phyloP scores from a whole-genome alignment of 768 basidiomycete genomes.

The Porphyrellus cyaneotinctus region DNA sequence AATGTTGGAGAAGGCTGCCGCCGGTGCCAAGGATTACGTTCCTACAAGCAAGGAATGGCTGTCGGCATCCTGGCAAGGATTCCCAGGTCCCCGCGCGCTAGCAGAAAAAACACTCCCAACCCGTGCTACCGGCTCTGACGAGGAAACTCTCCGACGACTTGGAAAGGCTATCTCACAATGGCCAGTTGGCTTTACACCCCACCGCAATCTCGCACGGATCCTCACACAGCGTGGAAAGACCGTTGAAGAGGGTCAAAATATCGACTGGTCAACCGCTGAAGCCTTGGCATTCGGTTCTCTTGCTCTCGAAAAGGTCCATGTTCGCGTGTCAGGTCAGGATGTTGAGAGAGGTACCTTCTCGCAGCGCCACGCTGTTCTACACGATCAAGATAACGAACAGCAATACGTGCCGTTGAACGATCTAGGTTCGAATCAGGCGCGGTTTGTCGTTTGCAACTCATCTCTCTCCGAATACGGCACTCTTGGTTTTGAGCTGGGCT shows the following conservation, averaged over 20 bases:
- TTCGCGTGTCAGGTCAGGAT: slow-evolving; percentile 95
- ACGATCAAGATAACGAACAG: slow-evolving; percentile 90
- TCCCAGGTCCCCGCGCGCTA: slow-evolving; percentile 94
- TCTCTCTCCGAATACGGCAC: slow-evolving; percentile 92
- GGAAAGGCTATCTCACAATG: slow-evolving; percentile 85
- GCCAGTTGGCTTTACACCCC: slow-evolving; percentile 81
- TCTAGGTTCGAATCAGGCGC: slow-evolving; percentile 83
- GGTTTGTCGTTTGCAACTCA: slow-evolving; percentile 94
- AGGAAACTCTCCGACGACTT: slow-evolving; percentile 72
- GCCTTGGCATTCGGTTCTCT: slow-evolving; percentile 94
- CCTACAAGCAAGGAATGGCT: slow-evolving; percentile 96
- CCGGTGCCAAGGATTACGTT: slow-evolving; percentile 91
- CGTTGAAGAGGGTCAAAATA: slow-evolving; percentile 84
- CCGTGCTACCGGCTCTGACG: slow-evolving; percentile 77
- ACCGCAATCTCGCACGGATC: slow-evolving; percentile 93
- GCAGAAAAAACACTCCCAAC: slow-evolving; percentile 91
- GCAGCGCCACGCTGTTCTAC: slow-evolving; percentile 94
- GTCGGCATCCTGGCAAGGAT: slow-evolving; percentile 96
- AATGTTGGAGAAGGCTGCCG: slow-evolving; percentile 95
- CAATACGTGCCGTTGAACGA: slow-evolving; percentile 89
- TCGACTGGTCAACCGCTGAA: slow-evolving; percentile 99
- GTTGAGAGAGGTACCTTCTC: slow-evolving; percentile 99
- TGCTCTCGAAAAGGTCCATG: slow-evolving; percentile 88
- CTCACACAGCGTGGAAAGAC: slow-evolving; percentile 83
- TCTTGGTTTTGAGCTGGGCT: slow-evolving; percentile 96